A percentile compares a stretch with the other conserved stretches of the same genome.
Conservation (phyloP, 2,329 filamentous ascomycete species). For the Apiospora hydei region DNA sequence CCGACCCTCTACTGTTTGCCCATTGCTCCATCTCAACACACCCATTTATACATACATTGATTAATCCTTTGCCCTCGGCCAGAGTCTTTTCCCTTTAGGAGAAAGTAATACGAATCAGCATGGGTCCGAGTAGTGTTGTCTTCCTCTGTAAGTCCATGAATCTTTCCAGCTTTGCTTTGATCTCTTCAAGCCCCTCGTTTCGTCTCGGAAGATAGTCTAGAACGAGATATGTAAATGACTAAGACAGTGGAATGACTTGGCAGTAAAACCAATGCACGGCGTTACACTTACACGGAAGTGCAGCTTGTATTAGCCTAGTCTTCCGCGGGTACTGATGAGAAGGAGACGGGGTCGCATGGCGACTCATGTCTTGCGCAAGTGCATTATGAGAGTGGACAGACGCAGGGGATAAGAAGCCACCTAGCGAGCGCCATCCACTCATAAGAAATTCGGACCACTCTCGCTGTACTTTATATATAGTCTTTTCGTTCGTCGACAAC, state of each 20-base stretch:
- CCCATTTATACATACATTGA: background rate
- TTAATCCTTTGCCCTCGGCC: too few relatives aligned
- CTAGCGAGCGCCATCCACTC: too few relatives aligned
- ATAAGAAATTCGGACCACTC: background rate
- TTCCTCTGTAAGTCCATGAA: background rate
- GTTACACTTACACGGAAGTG: background rate
- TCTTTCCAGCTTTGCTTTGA: background rate
- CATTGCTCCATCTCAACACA: background rate
- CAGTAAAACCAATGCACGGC: background rate
- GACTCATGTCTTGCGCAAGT: constrained; percentile 4
- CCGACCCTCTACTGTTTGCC: background rate
- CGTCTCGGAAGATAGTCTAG: background rate
- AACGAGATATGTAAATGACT: background rate
- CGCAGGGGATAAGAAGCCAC: too few relatives aligned
- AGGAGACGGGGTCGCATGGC: background rate
- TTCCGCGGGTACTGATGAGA: background rate
- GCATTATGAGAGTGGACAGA: background rate
- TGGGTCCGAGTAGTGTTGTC: too few relatives aligned
- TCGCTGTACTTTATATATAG: background rate
- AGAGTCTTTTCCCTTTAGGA: too few relatives aligned
- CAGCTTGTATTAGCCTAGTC: background rate
- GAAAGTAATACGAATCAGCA: too few relatives aligned
- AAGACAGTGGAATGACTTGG: background rate
- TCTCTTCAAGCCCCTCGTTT: background rate
- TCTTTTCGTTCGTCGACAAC: background rate